phyloP scores from a whole-genome alignment of 306 rosid species.

The Amphicarpaea edgeworthii region DNA sequence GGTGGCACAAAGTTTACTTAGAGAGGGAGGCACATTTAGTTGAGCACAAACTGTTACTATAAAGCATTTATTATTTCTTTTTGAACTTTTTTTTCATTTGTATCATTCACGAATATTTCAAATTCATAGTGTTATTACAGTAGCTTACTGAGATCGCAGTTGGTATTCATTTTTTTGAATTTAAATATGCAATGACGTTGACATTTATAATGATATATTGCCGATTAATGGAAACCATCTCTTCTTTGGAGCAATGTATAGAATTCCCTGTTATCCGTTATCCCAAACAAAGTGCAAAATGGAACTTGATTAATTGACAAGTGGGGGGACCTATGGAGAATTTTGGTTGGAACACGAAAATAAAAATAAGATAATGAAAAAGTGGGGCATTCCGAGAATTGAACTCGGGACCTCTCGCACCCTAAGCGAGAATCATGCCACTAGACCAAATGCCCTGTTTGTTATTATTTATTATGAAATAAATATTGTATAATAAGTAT shows the following conservation, averaged over 20 bases:
- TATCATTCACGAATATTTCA: constrained; percentile 37
- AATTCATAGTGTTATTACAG: constrained; percentile 35
- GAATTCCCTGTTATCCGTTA: too few relatives aligned
- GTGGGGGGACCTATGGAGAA: background rate
- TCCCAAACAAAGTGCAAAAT: too few relatives aligned
- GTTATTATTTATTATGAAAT: too few relatives aligned
- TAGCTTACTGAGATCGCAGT: background rate
- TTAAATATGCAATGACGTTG: constrained; percentile 29
- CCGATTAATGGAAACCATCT: too few relatives aligned
- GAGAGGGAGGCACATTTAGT: background rate
- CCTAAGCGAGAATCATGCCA: constrained; percentile 77
- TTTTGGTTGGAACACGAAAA: too few relatives aligned
- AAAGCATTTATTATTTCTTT: constrained; percentile 17
- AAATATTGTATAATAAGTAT: too few relatives aligned
- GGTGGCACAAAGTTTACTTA: constrained; percentile 6
- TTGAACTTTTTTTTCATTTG: background rate
- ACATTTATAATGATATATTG: constrained; percentile 23
- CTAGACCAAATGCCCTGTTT: constrained; percentile 67
- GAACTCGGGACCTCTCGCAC: constrained; percentile 80
- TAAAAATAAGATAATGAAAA: too few relatives aligned
- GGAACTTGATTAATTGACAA: background rate
- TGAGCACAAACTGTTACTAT: constrained; percentile 9
- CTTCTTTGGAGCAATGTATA: too few relatives aligned
- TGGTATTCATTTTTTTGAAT: constrained; percentile 13
- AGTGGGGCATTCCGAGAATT: constrained; percentile 68